Base-by-base conservation (phyloP, 73 alveolate species). In the Stentor coeruleus region DNA sequence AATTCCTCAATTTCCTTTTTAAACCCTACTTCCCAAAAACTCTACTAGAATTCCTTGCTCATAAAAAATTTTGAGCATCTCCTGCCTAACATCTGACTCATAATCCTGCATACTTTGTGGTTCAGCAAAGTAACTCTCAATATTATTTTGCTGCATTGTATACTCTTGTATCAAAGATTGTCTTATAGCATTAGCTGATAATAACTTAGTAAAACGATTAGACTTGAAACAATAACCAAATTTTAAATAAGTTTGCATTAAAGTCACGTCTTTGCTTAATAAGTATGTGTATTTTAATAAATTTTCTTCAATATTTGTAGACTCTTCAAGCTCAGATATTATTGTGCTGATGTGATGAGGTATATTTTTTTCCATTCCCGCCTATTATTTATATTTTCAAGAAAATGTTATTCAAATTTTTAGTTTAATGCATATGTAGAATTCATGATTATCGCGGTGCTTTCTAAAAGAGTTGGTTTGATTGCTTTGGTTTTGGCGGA, bases 331-430 rank as follows among this genome's bases (percentile, higher is more conserved):
- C 28, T 57, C 73, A 57, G 15, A 57, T 57, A 57, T 31, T 1
- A 57, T n/a, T 31, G 35, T 57, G 15, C 28, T 31, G 15, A 57
- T 57, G 28, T 57, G 73, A 57, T 20, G 73, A 57, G 73, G 73
- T 57, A 57, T 57, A 57, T 57, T 57, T 57, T 31, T n/a, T 31
- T 57, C 73, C 73, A 57, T 57, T 57, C 28, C 73, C 73, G n/a
- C n/a, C n/a, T n/a, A n/a, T n/a, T n/a, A n/a, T n/a, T n/a, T n/a
- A n/a, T n/a, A n/a, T n/a, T n/a, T n/a, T n/a, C n/a, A n/a, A n/a
- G n/a, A n/a, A n/a, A n/a, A n/a, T n/a, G n/a, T n/a, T n/a, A n/a
- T n/a, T n/a, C n/a, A n/a, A n/a, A n/a, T n/a, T n/a, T n/a, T n/a
- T n/a, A n/a, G n/a, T n/a, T n/a, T n/a, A n/a, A n/a, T n/a, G n/a